Evolutionary conservation across 2,329 filamentous ascomycete genomes (phyloP).

Genomic region (Thelonectria blattea): DNA sequence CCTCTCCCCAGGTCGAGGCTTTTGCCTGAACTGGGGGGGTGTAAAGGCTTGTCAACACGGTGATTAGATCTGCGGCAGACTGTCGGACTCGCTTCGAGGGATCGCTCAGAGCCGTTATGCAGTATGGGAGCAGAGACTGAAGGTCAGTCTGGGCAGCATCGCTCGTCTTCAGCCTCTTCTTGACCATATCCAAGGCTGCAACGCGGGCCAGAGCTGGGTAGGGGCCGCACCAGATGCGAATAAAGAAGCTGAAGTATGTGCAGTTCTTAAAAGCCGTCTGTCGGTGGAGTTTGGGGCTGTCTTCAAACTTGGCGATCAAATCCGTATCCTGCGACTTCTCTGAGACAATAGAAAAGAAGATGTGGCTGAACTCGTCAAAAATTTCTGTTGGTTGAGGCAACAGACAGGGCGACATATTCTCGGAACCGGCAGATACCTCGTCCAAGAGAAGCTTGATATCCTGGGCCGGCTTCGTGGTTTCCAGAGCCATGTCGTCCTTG

Average conservation of each 20-base stretch:
- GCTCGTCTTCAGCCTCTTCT: conserved; percentile 59
- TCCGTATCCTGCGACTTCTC: conserved; percentile 48
- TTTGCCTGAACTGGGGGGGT: conserved; percentile 44
- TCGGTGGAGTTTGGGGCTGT: conserved; percentile 60
- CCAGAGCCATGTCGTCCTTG: conserved; percentile 48
- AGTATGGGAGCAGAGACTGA: conserved; percentile 84
- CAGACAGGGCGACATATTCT: conserved; percentile 58
- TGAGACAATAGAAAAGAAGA: conserved; percentile 62
- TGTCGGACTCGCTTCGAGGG: conserved; percentile 76
- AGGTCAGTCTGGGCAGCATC: conserved; percentile 65
- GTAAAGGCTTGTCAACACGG: conserved; percentile 60
- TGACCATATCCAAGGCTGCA: conserved; percentile 71
- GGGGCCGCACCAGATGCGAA: conserved; percentile 74
- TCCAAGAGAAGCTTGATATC: conserved; percentile 49
- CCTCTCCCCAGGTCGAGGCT: conserved; percentile 64
- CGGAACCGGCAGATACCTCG: conserved; percentile 46
- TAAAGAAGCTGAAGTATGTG: conserved; percentile 77
- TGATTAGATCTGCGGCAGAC: conserved; percentile 72
- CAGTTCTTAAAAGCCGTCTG: conserved; percentile 62
- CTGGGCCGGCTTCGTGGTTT: conserved; percentile 39
- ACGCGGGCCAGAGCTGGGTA: conserved; percentile 72
- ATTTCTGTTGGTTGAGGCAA: conserved; percentile 55
- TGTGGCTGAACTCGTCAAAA: conserved; percentile 63
- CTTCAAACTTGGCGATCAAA: conserved; percentile 58
- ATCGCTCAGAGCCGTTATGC: conserved; percentile 76